These are phyloP conservation scores for Diaporthe sp. DNA, from an alignment of 2,329 filamentous ascomycete genomes.

Conservation along the genomic window DNA sequence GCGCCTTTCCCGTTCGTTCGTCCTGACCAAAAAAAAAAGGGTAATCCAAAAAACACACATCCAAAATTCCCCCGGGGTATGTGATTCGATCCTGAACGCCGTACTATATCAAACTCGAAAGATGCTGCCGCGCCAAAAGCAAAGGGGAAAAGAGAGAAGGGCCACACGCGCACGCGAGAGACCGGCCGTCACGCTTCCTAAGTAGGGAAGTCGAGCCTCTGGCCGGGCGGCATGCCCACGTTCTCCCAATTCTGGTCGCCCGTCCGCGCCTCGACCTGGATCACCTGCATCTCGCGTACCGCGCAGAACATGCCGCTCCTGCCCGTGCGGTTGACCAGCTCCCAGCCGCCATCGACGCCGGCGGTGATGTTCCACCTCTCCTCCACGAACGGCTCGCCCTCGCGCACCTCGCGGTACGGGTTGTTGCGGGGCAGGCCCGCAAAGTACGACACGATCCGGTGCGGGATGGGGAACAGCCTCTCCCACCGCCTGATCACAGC, in stretches of 20 bases:
- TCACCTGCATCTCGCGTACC: conserved; percentile 60
- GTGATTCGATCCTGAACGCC: conserved; percentile 19
- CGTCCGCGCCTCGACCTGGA: conserved; percentile 46
- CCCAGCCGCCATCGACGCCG: conserved; percentile 53
- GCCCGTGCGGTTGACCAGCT: conserved; percentile 57
- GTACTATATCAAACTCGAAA: not conserved
- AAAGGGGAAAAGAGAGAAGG: not conserved
- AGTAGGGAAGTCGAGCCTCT: conserved; percentile 49
- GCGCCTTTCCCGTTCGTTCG: not conserved
- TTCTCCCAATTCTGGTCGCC: conserved; percentile 52
- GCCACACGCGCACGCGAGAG: no score
- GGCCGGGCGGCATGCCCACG: conserved; percentile 49
- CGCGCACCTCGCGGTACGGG: conserved; percentile 68
- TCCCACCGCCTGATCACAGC: conserved; percentile 74
- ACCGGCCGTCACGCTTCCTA: conserved; percentile 18
- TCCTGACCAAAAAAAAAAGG: not conserved
- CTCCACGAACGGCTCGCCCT: conserved; percentile 67
- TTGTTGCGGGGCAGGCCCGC: conserved; percentile 71
- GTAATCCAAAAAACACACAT: conserved; percentile 26
- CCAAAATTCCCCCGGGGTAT: conserved; percentile 12
- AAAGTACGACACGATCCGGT: conserved; percentile 68
- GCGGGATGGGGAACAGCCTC: conserved; percentile 70
- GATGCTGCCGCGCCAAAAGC: not conserved
- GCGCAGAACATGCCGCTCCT: conserved; percentile 69
- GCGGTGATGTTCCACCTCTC: conserved; percentile 60